These are phyloP conservation scores for Medicago lupulina DNA, from an alignment of 306 rosid genomes.

Conservation along the genomic window DNA sequence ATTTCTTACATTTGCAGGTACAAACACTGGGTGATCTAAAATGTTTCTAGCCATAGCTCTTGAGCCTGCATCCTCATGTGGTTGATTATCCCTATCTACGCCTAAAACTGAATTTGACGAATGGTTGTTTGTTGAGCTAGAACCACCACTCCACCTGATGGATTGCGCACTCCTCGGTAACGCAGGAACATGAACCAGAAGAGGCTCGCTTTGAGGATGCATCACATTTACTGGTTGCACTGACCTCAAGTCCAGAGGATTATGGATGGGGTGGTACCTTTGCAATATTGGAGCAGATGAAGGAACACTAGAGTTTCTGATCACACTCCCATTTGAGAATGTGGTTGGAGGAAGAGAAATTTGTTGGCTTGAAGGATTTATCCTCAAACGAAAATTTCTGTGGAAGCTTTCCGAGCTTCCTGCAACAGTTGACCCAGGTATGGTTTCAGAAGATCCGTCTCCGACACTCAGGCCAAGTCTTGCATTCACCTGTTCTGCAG, in stretches of 20 bases:
- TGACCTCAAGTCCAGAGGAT: constrained; percentile 67
- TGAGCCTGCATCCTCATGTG: constrained; percentile 59
- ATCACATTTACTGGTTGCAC: constrained; percentile 57
- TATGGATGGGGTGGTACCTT: constrained; percentile 59
- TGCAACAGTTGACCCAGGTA: constrained; percentile 56
- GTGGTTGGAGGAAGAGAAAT: constrained; percentile 52
- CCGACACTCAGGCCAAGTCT: constrained; percentile 62
- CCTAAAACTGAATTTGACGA: constrained; percentile 53
- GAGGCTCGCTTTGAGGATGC: constrained; percentile 68
- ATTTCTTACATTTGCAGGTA: constrained; percentile 75
- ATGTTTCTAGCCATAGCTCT: constrained; percentile 67
- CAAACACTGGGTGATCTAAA: constrained; percentile 69
- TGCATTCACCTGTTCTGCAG: constrained; percentile 61
- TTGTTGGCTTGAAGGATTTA: constrained; percentile 68
- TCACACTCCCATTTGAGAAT: constrained; percentile 57
- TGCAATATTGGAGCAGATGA: constrained; percentile 57
- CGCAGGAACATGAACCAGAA: constrained; percentile 59
- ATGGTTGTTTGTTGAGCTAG: constrained; percentile 65
- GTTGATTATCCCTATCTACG: constrained; percentile 59
- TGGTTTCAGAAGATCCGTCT: constrained; percentile 51
- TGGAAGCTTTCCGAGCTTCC: constrained; percentile 63
- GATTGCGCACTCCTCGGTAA: constrained; percentile 73
- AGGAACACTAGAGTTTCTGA: constrained; percentile 64
- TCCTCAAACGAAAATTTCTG: constrained; percentile 77
- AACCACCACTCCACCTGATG: constrained; percentile 71